Evolutionary conservation across 768 basidiomycete genomes (phyloP).

Genomic region (Tephrocybe sp.): DNA sequence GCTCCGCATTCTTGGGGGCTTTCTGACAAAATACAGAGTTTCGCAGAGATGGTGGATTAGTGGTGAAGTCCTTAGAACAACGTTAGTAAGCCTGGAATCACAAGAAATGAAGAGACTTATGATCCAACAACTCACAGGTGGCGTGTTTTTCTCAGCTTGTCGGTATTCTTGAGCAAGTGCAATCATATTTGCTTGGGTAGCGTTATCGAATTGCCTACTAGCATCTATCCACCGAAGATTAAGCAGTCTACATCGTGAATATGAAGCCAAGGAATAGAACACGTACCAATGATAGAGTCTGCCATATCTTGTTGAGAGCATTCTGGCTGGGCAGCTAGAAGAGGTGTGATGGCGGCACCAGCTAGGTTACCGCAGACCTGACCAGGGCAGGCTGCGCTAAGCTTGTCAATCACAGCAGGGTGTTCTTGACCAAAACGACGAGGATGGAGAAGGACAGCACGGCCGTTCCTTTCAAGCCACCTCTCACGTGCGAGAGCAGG

Average conservation of each 20-base stretch:
- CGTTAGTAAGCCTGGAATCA: neutral
- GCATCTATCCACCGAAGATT: conserved; percentile 34
- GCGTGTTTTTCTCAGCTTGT: conserved; percentile 58
- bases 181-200: conserved; percentile 50
- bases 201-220: conserved; percentile 47
- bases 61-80: conserved; percentile 44
- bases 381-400: conserved; percentile 45
- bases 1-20: conserved; percentile 45
- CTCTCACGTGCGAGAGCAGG: conserved; percentile 36
- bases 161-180: conserved; percentile 50
- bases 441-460: conserved; percentile 44
- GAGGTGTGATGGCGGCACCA: conserved; percentile 47
- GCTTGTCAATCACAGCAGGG: conserved; percentile 42
- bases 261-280: neutral
- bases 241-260: neutral
- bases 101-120: neutral
- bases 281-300: conserved; percentile 52
- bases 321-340: conserved; percentile 49
- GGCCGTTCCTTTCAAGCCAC: conserved; percentile 47
- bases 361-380: conserved; percentile 47
- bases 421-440: conserved; percentile 54
- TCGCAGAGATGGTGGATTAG: conserved; percentile 44
- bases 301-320: conserved; percentile 59
- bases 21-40: conserved; percentile 60
- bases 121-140: conserved; percentile 36